Evolutionary conservation across 345 rosid genomes (phyloP).

Genomic region (Erucastrum elatum): DNA sequence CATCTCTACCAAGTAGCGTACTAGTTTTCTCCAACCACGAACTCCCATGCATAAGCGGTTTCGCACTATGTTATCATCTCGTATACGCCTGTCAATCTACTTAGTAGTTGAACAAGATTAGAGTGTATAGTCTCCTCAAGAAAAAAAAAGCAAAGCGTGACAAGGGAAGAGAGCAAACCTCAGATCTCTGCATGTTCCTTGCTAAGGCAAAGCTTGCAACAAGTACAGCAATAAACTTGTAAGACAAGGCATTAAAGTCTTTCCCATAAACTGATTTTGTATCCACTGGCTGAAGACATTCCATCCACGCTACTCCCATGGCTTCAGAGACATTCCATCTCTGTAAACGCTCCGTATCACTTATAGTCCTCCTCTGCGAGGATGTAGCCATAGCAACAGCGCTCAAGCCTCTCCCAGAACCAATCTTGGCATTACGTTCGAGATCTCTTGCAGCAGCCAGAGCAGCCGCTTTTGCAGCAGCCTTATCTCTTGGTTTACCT

Average conservation of each 20-base stretch:
- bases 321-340: conserved; percentile 95
- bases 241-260: conserved; percentile 92
- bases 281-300: conserved; percentile 91
- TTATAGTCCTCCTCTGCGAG: conserved; percentile 72
- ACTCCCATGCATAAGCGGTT: conserved; percentile 61
- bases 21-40: conserved; percentile 89
- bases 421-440: conserved; percentile 93
- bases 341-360: conserved; percentile 84
- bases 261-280: conserved; percentile 89
- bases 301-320: conserved; percentile 98
- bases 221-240: conserved; percentile 88
- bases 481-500: conserved; percentile 79
- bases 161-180: conserved; percentile 54
- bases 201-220: conserved; percentile 99
- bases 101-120: conserved; percentile 24
- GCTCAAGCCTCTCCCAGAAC: conserved; percentile 97
- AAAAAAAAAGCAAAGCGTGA: conserved; percentile 4
- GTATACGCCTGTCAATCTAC: conserved; percentile 85
- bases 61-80: conserved; percentile 57
- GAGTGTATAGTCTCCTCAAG: neutral
- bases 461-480: conserved; percentile 98
- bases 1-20: conserved; percentile 81
- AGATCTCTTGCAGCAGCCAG: conserved; percentile 98
- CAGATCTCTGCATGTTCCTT: conserved; percentile 91
- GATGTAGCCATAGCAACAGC: conserved; percentile 99